A percentile compares a stretch with the other conserved stretches of the same genome.
Evolutionary conservation across 805 yeast genomes (phyloP).

Genomic region (Starmerella asiatica): DNA sequence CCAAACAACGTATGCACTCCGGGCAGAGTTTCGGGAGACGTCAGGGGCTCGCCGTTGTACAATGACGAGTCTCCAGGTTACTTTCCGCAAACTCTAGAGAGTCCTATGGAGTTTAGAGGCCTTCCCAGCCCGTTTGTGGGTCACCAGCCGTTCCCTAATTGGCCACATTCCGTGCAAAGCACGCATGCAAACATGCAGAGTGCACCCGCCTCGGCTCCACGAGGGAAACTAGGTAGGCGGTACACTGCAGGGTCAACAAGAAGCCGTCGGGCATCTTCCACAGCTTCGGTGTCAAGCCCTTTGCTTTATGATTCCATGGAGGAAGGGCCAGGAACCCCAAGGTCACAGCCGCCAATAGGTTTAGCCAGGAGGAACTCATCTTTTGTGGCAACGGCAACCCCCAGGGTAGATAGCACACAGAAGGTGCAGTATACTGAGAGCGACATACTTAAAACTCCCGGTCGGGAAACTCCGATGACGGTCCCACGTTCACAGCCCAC

Average conservation of each 20-base stretch:
- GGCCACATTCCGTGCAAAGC: constrained; percentile 3
- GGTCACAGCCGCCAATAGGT: neutral
- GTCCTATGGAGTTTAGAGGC: constrained; percentile 15
- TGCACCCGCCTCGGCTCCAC: constrained; percentile 2
- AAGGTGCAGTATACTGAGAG: neutral
- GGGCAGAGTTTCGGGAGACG: too few relatives aligned
- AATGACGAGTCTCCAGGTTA: constrained; percentile 10
- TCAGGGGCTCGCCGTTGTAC: neutral
- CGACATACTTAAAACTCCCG: neutral
- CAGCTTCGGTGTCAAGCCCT: constrained; percentile 6
- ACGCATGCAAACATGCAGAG: neutral
- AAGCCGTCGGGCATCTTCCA: constrained; percentile 2
- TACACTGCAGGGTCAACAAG: neutral
- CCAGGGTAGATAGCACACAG: neutral
- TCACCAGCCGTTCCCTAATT: constrained; percentile 12
- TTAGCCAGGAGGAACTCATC: neutral
- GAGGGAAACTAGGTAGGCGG: neutral
- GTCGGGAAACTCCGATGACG: neutral
- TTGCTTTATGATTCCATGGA: neutral
- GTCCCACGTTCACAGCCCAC: neutral
- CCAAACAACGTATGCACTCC: too few relatives aligned
- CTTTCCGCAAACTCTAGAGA: constrained; percentile 7
- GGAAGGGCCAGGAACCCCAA: neutral
- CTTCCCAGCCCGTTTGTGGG: constrained; percentile 13
- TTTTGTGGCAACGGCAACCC: neutral